phyloP scores from a whole-genome alignment of 768 basidiomycete species.

The Sarcodon aspratus region DNA sequence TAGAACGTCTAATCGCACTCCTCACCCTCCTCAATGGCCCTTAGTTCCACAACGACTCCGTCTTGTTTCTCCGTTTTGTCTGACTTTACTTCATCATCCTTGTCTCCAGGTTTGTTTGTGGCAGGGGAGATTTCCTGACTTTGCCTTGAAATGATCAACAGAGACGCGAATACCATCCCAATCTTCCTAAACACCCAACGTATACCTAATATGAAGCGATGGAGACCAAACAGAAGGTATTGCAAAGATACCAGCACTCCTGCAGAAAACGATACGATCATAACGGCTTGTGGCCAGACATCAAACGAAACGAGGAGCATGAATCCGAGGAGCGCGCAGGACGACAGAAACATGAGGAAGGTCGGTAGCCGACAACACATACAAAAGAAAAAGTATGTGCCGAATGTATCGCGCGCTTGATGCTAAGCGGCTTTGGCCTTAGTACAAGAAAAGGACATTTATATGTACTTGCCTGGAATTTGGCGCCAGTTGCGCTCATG shows the following conservation, averaged over 20 bases:
- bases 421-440: slow-evolving; percentile 14
- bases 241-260: slow-evolving; percentile 54
- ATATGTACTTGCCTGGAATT: slow-evolving; percentile 37
- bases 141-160: neutral
- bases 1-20: no score
- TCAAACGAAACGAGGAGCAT: slow-evolving; percentile 48
- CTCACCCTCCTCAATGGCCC: no score
- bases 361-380: slow-evolving; percentile 55
- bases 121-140: no score
- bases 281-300: slow-evolving; percentile 52
- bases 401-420: slow-evolving; percentile 45
- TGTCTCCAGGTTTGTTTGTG: no score
- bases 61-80: no score
- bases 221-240: slow-evolving; percentile 48
- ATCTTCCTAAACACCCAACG: slow-evolving; percentile 8
- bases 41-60: no score
- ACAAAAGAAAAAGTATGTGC: slow-evolving; percentile 56
- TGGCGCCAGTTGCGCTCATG: slow-evolving; percentile 35
- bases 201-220: slow-evolving; percentile 8
- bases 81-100: no score
- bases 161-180: neutral
- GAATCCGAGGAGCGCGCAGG: slow-evolving; percentile 48
- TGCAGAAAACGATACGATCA: slow-evolving; percentile 43
- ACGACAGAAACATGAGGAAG: slow-evolving; percentile 45
- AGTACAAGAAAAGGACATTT: neutral